phyloP scores from a whole-genome alignment of 768 basidiomycete species.

The Trametes cingulata region DNA sequence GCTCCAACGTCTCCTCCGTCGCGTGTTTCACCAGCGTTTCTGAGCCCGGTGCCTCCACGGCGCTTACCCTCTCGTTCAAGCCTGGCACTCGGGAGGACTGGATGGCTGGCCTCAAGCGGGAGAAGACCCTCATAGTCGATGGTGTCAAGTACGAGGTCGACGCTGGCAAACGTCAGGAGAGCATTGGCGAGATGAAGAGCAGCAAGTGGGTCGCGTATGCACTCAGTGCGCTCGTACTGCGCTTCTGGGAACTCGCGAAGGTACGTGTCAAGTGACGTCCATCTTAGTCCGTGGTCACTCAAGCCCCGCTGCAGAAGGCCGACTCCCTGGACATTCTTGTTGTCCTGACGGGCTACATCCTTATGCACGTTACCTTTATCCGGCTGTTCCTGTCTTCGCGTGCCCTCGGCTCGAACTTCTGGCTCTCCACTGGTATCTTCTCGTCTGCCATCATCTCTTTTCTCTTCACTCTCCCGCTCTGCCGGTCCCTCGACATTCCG shows the following conservation, averaged over 20 bases:
- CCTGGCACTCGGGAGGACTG: conserved; percentile 55
- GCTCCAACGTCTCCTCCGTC: conserved; percentile 26
- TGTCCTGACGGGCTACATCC: conserved; percentile 87
- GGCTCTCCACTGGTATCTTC: conserved; percentile 75
- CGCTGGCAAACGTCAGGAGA: conserved; percentile 43
- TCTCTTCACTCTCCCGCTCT: conserved; percentile 77
- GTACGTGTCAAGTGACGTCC: conserved; percentile 31
- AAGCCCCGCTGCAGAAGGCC: conserved; percentile 61
- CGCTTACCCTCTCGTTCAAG: conserved; percentile 53
- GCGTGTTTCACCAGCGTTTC: conserved; percentile 45
- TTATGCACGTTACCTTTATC: conserved; percentile 96
- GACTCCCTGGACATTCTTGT: conserved; percentile 95
- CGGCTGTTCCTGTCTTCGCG: conserved; percentile 88
- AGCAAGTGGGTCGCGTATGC: conserved; percentile 92
- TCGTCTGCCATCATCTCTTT: conserved; percentile 82
- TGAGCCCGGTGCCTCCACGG: conserved; percentile 34
- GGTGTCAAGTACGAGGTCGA: conserved; percentile 55
- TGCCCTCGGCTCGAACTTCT: conserved; percentile 75
- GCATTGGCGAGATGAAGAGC: conserved; percentile 74
- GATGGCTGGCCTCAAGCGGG: conserved; percentile 39
- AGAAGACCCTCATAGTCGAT: conserved; percentile 31
- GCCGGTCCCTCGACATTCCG: conserved; percentile 76
- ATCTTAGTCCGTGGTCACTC: neutral
- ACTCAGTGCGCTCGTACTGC: conserved; percentile 64
- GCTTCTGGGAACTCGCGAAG: conserved; percentile 88